A percentile compares a stretch with the other conserved stretches of the same genome.
These are phyloP conservation scores for Rhodamnia rubescens DNA, from an alignment of 345 rosid species.

Conservation along the genomic window DNA sequence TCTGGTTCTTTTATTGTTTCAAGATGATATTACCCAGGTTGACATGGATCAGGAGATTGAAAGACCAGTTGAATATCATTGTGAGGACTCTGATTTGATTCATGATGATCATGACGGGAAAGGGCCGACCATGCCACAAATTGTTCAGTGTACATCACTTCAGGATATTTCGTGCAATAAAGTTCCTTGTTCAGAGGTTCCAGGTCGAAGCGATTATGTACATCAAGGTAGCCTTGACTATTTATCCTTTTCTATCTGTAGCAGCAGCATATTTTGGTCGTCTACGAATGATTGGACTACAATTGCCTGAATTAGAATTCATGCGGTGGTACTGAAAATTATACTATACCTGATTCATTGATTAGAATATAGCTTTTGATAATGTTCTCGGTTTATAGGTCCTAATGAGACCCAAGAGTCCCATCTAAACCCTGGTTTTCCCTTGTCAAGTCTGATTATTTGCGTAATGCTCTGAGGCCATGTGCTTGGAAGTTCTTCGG, in stretches of 20 bases:
- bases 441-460: background rate
- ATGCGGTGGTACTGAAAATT: background rate
- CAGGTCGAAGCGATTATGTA: conserved; percentile 19
- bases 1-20: background rate
- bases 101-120: conserved; percentile 5
- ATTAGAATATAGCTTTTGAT: background rate
- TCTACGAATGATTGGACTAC: background rate
- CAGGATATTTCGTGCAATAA: conserved; percentile 2
- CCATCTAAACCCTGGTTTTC: background rate
- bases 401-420: background rate
- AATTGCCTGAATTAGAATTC: background rate
- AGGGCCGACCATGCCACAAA: conserved; percentile 2
- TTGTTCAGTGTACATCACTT: conserved; percentile 4
- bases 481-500: background rate
- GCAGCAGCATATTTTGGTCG: background rate
- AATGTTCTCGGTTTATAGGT: background rate
- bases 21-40: conserved; percentile 65
- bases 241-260: background rate
- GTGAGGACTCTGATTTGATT: conserved; percentile 8
- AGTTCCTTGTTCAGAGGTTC: background rate
- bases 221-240: background rate
- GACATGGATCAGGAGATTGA: conserved; percentile 22
- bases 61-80: conserved; percentile 9
- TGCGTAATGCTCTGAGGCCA: background rate
- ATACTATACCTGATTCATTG: background rate